Evolutionary conservation across 2,329 filamentous ascomycete species (phyloP).

Genomic region (Clonostachys sp.): DNA sequence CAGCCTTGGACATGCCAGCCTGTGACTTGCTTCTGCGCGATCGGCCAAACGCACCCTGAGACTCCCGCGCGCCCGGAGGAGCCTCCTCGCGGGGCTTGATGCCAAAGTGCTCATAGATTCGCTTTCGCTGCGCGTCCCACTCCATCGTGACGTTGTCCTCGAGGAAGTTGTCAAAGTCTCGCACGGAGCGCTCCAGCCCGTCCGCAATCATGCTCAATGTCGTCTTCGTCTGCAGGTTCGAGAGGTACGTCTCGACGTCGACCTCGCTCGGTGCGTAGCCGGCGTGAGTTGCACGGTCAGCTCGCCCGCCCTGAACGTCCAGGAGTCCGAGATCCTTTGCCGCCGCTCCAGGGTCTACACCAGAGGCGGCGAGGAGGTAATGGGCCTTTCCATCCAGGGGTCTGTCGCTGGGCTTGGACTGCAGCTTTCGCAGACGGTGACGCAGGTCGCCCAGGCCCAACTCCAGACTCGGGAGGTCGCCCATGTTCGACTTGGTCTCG

Average conservation of each 20-base stretch:
- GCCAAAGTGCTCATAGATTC: constrained; percentile 95
- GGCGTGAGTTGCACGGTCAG: constrained; percentile 33
- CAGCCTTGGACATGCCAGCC: constrained; percentile 47
- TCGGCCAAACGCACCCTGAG: constrained; percentile 54
- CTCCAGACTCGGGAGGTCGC: constrained; percentile 84
- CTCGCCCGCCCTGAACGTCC: constrained; percentile 48
- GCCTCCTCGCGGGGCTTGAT: constrained; percentile 59
- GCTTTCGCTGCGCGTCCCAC: constrained; percentile 89
- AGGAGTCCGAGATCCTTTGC: constrained; percentile 83
- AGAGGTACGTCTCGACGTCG: constrained; percentile 74
- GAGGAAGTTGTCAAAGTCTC: constrained; percentile 89
- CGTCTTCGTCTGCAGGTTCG: constrained; percentile 84
- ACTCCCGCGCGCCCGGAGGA: constrained; percentile 33
- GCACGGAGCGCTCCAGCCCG: constrained; percentile 81
- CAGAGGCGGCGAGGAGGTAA: constrained; percentile 89
- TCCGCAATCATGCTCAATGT: constrained; percentile 89
- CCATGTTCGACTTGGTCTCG: constrained; percentile 63
- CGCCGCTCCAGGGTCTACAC: constrained; percentile 81
- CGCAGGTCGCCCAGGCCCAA: constrained; percentile 89
- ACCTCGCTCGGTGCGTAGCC: constrained; percentile 47
- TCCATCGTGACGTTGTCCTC: constrained; percentile 94
- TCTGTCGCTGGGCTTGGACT: constrained; percentile 51
- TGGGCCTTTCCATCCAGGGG: constrained; percentile 64
- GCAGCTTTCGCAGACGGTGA: constrained; percentile 74
- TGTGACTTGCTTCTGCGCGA: constrained; percentile 47